phyloP scores from a whole-genome alignment of 805 yeast species.

The Saccharomycopsis malanga region DNA sequence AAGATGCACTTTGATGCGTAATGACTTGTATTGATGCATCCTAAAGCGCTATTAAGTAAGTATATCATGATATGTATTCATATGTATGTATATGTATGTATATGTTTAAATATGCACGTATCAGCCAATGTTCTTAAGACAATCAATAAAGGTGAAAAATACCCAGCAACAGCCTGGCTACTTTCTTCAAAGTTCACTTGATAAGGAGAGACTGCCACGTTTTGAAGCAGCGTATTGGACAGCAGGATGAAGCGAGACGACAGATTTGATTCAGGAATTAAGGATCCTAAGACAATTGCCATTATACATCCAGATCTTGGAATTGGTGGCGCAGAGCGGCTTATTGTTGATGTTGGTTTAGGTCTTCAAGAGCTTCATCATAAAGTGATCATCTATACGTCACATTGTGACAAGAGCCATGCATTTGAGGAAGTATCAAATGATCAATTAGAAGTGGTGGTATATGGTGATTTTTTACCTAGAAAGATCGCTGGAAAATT shows the following conservation, averaged over 20 bases:
- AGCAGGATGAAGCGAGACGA: neutral
- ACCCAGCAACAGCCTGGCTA: too few species aligned
- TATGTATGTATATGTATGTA: too few species aligned
- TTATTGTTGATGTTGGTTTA: conserved; percentile 93
- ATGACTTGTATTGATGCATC: too few species aligned
- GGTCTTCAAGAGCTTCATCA: conserved; percentile 68
- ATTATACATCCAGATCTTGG: conserved; percentile 95
- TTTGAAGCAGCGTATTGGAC: too few species aligned
- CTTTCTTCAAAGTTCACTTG: too few species aligned
- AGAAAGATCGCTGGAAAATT: conserved; percentile 58
- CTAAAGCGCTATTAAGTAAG: too few species aligned
- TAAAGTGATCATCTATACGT: conserved; percentile 66
- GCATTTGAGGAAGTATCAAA: conserved; percentile 83
- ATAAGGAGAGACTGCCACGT: too few species aligned
- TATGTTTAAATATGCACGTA: too few species aligned
- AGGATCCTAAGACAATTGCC: conserved; percentile 46
- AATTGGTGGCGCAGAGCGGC: conserved; percentile 95
- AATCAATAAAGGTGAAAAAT: too few species aligned
- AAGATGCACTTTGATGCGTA: too few species aligned
- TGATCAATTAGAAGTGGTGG: conserved; percentile 53
- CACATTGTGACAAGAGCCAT: conserved; percentile 81
- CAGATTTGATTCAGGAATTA: neutral
- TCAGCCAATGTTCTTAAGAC: too few species aligned
- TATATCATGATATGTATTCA: too few species aligned
- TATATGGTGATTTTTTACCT: conserved; percentile 81